phyloP scores from a whole-genome alignment of 345 rosid species.

The Acer yangbiense region DNA sequence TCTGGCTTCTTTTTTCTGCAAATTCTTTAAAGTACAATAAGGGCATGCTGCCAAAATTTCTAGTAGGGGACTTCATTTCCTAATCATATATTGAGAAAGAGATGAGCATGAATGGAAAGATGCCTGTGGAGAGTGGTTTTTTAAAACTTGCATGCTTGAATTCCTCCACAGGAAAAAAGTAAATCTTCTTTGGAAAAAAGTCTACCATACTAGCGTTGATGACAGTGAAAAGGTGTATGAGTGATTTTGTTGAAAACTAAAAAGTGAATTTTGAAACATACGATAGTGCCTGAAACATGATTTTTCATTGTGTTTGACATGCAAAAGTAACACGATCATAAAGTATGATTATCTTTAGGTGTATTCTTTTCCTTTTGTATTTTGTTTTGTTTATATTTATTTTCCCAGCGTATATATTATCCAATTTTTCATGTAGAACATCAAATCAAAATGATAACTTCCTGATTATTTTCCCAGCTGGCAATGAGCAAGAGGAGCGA shows the following conservation, averaged over 20 bases:
- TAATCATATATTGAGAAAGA: not conserved
- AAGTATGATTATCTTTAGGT: not conserved
- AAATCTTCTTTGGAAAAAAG: not conserved
- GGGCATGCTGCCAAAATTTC: not conserved
- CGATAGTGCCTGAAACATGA: not conserved
- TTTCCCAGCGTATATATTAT: not conserved
- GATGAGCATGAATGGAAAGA: not conserved
- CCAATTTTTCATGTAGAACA: not conserved
- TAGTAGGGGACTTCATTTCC: not conserved
- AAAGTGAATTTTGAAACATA: not conserved
- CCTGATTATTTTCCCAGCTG: constrained; percentile 53
- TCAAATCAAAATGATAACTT: not conserved
- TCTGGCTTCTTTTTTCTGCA: not conserved
- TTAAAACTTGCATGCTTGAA: not conserved
- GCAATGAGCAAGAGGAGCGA: constrained; percentile 62
- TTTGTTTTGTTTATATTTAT: not conserved
- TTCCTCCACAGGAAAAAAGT: not conserved
- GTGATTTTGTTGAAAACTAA: not conserved
- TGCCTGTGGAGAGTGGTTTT: not conserved
- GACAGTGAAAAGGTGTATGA: not conserved
- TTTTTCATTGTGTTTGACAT: not conserved
- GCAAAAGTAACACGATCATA: not conserved
- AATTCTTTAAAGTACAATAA: not conserved
- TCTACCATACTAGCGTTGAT: not conserved
- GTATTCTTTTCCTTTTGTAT: not conserved